A percentile compares a stretch with the other conserved stretches of the same genome.
Evolutionary conservation across 2,329 filamentous ascomycete genomes (phyloP).

Genomic region (Paecilomyces sp.): DNA sequence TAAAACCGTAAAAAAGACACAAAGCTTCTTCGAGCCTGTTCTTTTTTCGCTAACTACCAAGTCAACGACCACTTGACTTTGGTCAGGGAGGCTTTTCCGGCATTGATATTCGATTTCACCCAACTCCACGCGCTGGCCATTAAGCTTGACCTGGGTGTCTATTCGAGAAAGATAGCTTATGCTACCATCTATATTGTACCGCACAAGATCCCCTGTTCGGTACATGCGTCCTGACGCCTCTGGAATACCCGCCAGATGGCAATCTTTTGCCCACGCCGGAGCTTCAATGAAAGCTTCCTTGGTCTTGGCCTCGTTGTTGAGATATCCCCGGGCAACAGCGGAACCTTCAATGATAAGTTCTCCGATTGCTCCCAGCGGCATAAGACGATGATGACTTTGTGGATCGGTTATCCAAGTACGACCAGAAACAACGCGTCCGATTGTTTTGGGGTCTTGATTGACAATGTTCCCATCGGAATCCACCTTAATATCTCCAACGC

Average conservation of each 20-base stretch:
- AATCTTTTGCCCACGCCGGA: constrained; percentile 22
- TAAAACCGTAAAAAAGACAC: constrained; percentile 26
- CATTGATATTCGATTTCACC: constrained; percentile 41
- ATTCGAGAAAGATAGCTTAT: constrained; percentile 26
- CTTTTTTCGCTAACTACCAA: constrained; percentile 27
- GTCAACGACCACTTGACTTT: constrained; percentile 38
- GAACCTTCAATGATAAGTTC: constrained; percentile 43
- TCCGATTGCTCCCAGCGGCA: constrained; percentile 40
- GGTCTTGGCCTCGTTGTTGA: constrained; percentile 30
- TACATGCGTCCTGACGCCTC: constrained; percentile 25
- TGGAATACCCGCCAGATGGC: constrained; percentile 14
- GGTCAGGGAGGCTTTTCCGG: constrained; percentile 24
- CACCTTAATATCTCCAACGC: constrained; percentile 23
- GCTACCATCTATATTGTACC: constrained; percentile 27
- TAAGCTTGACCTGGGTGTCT: constrained; percentile 32
- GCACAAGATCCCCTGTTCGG: constrained; percentile 31
- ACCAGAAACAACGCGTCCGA: constrained; percentile 28
- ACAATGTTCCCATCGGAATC: constrained; percentile 21
- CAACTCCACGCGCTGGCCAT: constrained; percentile 39
- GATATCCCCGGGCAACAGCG: constrained; percentile 39
- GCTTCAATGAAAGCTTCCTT: constrained; percentile 25
- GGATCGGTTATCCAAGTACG: constrained; percentile 34
- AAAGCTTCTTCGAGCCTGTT: constrained; percentile 22
- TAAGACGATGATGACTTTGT: constrained; percentile 26
- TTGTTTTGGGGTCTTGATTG: constrained; percentile 22